Conservation (phyloP, 345 rosid genomes). For the Eucalyptus polyanthemos region DNA sequence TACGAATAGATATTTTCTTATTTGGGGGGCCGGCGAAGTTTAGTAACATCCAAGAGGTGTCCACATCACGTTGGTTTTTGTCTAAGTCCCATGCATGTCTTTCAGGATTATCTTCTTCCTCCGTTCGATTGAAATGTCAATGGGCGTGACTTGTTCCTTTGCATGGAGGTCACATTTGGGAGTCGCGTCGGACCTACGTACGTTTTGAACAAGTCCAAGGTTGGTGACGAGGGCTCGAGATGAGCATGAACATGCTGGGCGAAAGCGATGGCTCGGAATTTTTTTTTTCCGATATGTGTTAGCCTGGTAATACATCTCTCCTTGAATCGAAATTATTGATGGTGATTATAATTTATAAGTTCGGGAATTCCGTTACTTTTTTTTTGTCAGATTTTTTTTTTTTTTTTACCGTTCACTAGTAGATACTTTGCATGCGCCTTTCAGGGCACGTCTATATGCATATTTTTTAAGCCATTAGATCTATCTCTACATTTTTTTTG, state of each 20-base stretch:
- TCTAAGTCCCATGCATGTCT: background rate
- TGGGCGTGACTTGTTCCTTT: background rate
- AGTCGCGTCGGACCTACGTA: background rate
- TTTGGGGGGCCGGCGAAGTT: background rate
- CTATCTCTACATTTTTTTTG: background rate
- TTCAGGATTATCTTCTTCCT: background rate
- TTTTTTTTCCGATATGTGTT: rapidly evolving
- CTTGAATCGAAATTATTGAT: background rate
- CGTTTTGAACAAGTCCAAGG: background rate
- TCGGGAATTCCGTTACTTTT: background rate
- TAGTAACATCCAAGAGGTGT: background rate
- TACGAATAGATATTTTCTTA: background rate
- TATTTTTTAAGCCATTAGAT: background rate
- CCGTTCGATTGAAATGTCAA: background rate
- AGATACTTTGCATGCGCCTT: background rate
- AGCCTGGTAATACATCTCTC: background rate
- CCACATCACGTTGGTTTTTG: background rate
- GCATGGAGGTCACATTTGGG: background rate
- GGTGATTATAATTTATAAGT: background rate
- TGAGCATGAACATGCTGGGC: background rate
- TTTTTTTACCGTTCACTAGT: background rate
- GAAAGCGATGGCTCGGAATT: background rate
- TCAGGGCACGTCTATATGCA: rapidly evolving
- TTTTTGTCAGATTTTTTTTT: too few species aligned
- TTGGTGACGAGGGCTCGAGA: background rate